Evolutionary conservation across 164 flowering plant species (phyloP).

Genomic region (Nelumbo lutea): DNA sequence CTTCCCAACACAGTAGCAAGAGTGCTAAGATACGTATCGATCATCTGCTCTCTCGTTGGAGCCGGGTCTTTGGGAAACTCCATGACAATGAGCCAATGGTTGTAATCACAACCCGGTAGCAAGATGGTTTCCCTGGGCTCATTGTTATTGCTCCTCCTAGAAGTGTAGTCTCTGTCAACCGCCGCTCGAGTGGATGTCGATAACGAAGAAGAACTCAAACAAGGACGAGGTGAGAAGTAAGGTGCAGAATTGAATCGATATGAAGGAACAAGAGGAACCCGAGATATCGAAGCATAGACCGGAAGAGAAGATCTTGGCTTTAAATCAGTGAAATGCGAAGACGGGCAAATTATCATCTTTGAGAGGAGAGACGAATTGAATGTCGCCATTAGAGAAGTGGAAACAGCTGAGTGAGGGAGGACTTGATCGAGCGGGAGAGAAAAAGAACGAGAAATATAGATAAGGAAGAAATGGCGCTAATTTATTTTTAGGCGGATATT

Average conservation of each 20-base stretch:
- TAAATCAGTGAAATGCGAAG: constrained; percentile 4
- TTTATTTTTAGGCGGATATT: not conserved
- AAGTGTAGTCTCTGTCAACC: constrained; percentile 44
- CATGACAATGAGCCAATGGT: constrained; percentile 98
- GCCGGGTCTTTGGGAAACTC: constrained; percentile 97
- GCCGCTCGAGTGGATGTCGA: constrained; percentile 27
- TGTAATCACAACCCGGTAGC: constrained; percentile 94
- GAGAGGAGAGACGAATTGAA: constrained; percentile 22
- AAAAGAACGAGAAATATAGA: constrained; percentile 6
- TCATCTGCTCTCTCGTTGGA: constrained; percentile 96
- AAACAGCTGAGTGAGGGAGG: not conserved
- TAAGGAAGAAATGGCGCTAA: no score
- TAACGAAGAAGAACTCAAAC: not conserved
- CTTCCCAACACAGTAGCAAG: constrained; percentile 95
- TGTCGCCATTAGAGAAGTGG: constrained; percentile 17
- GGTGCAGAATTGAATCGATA: constrained; percentile 18
- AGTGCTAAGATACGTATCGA: constrained; percentile 85
- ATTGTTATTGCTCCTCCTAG: constrained; percentile 56
- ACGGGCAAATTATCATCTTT: constrained; percentile 29
- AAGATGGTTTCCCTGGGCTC: constrained; percentile 88
- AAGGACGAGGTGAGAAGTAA: constrained; percentile 9
- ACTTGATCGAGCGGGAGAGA: constrained; percentile 5
- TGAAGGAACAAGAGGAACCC: constrained; percentile 7
- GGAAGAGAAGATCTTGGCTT: not conserved
- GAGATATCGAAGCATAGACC: constrained; percentile 5